Evolutionary conservation across 352 stramenopile species (phyloP).

Genomic region (Blastocystis sp.): DNA sequence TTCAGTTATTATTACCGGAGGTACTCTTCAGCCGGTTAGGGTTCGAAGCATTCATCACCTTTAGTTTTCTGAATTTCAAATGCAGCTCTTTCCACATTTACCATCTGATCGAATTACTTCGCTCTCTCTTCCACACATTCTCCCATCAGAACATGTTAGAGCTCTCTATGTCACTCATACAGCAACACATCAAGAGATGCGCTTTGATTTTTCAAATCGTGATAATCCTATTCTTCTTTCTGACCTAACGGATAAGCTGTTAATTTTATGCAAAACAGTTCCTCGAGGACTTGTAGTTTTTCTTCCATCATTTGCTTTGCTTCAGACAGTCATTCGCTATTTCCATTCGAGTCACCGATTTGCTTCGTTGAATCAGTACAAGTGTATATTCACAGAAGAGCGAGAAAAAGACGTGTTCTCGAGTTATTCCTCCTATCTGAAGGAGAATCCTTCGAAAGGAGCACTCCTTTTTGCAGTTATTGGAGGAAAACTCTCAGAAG

Average conservation of each 20-base stretch:
- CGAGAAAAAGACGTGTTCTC: constrained; percentile 82
- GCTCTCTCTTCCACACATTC: constrained; percentile 96
- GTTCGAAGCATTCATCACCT: neutral
- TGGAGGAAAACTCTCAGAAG: constrained; percentile 96
- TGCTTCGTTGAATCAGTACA: constrained; percentile 77
- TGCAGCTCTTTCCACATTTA: constrained; percentile 81
- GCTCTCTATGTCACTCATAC: constrained; percentile 69
- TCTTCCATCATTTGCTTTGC: constrained; percentile 90
- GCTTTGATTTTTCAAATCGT: constrained; percentile 81
- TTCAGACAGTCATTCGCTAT: constrained; percentile 76
- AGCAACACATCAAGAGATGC: constrained; percentile 78
- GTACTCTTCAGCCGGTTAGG: constrained; percentile 86
- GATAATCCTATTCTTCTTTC: constrained; percentile 74
- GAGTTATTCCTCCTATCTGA: constrained; percentile 73
- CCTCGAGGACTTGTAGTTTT: constrained; percentile 92
- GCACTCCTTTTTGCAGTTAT: constrained; percentile 90
- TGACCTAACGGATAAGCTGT: constrained; percentile 75
- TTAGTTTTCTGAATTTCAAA: constrained; percentile 77
- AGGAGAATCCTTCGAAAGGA: constrained; percentile 63
- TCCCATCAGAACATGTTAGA: constrained; percentile 82
- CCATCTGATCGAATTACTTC: constrained; percentile 75
- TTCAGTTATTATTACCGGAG: constrained; percentile 89
- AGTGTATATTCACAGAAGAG: constrained; percentile 84
- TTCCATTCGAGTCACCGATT: constrained; percentile 78
- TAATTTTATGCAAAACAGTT: constrained; percentile 72